Evolutionary conservation across 441 rosid species (phyloP).

Genomic region (Arabidopsis hybrid): DNA sequence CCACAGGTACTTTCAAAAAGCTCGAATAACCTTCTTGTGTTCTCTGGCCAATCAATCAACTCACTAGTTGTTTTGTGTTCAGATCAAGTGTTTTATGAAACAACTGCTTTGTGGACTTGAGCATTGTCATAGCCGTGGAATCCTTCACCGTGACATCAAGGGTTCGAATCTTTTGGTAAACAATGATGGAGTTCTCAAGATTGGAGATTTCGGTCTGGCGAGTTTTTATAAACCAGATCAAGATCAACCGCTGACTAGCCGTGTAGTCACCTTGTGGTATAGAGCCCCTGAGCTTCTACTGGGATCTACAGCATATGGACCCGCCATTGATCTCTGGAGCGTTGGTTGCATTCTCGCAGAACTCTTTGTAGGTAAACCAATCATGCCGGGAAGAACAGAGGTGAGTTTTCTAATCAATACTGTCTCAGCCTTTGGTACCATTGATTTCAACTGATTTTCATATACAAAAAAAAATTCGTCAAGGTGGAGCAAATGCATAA

Average conservation of each 20-base stretch:
- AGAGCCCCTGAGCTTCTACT: constrained; percentile 96
- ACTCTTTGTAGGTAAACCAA: constrained; percentile 83
- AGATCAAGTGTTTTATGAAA: constrained; percentile 91
- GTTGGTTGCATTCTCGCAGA: constrained; percentile 92
- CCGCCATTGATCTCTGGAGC: constrained; percentile 92
- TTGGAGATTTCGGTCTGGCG: constrained; percentile 93
- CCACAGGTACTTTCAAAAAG: constrained; percentile 58
- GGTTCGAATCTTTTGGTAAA: constrained; percentile 86
- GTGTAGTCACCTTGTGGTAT: constrained; percentile 97
- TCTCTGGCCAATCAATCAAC: not conserved
- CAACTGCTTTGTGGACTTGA: constrained; percentile 86
- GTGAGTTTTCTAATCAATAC: constrained; percentile 42
- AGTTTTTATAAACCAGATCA: constrained; percentile 63
- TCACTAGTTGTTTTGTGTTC: constrained; percentile 12
- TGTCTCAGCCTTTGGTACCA: not conserved
- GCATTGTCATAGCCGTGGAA: constrained; percentile 83
- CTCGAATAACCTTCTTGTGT: not conserved
- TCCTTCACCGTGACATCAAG: constrained; percentile 92
- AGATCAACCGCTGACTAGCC: constrained; percentile 78
- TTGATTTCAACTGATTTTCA: not conserved
- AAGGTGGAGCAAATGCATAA: constrained; percentile 98
- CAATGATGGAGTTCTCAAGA: constrained; percentile 80
- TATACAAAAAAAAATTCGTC: too few relatives aligned
- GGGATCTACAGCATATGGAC: constrained; percentile 87
- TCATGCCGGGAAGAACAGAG: constrained; percentile 99